These are phyloP conservation scores for Leptoxyphium fumago DNA, from an alignment of 2,329 filamentous ascomycete species.

Conservation along the genomic window DNA sequence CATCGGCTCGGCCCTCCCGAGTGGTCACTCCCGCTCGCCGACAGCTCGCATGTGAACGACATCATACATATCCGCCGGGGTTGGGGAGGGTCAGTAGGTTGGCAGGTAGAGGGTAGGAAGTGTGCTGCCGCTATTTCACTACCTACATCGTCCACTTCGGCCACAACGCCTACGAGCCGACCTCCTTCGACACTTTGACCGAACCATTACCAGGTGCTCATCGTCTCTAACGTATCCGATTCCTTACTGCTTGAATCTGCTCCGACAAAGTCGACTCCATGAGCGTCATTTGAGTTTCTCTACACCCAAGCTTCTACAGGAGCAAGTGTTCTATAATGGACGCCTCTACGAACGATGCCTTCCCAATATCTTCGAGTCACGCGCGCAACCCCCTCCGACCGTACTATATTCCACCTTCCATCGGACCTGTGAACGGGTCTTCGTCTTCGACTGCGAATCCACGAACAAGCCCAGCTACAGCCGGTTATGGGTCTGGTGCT, in stretches of 20 bases:
- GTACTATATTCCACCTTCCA: conserved; percentile 57
- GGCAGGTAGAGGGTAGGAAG: neutral
- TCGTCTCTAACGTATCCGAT: too few species aligned
- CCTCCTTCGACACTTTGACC: too few species aligned
- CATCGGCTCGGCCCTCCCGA: neutral
- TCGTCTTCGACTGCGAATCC: conserved; percentile 22
- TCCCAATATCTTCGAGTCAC: conserved; percentile 4
- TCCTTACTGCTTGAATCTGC: too few species aligned
- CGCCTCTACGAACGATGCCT: conserved; percentile 8
- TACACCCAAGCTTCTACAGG: too few species aligned
- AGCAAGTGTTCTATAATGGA: conserved; percentile 29
- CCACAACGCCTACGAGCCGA: too few species aligned
- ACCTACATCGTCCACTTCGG: too few species aligned
- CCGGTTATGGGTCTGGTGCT: conserved; percentile 42
- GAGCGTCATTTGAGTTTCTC: too few species aligned
- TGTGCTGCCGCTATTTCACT: too few species aligned
- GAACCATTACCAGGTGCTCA: too few species aligned
- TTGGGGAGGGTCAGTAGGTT: too few species aligned
- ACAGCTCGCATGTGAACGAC: neutral
- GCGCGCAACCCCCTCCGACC: conserved; percentile 51
- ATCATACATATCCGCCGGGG: neutral
- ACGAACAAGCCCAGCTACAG: conserved; percentile 16
- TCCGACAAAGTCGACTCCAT: too few species aligned
- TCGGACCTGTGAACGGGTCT: conserved; percentile 40
- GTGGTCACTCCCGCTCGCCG: neutral